Evolutionary conservation across 331 rosid genomes (phyloP).

Genomic region (Quercus tomentella): DNA sequence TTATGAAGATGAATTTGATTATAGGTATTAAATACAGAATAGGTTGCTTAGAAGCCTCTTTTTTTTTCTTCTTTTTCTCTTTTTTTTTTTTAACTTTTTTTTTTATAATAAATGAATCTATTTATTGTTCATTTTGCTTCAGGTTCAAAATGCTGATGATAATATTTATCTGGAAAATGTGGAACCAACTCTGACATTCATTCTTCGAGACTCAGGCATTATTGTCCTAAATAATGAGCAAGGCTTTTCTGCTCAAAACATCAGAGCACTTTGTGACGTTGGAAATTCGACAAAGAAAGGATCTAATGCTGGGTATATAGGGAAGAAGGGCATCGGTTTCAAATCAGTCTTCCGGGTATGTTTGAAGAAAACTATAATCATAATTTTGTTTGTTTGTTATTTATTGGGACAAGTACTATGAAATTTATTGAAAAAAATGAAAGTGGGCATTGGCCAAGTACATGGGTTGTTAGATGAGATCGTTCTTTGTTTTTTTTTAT

Average conservation of each 20-base stretch:
- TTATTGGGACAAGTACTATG: neutral
- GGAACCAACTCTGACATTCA: conserved; percentile 85
- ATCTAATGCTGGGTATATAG: conserved; percentile 86
- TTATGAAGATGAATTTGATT: neutral
- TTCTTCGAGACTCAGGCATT: conserved; percentile 73
- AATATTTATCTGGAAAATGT: conserved; percentile 66
- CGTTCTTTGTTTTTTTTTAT: neutral
- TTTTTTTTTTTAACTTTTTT: neutral
- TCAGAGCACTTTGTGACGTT: conserved; percentile 95
- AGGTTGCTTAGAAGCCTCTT: neutral
- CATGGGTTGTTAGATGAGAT: neutral
- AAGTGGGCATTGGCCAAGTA: neutral
- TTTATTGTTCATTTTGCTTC: conserved; percentile 30
- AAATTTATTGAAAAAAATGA: neutral
- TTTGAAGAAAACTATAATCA: neutral
- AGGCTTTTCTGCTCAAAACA: conserved; percentile 81
- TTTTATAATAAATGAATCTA: neutral
- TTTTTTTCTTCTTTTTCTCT: too few relatives aligned
- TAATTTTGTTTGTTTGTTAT: neutral
- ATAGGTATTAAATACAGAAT: neutral
- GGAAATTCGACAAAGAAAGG: conserved; percentile 97
- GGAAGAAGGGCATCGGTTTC: conserved; percentile 97
- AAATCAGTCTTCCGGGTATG: conserved; percentile 97
- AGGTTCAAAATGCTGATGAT: conserved; percentile 99
- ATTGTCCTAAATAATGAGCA: conserved; percentile 80